Evolutionary conservation across 2,329 filamentous ascomycete species (phyloP).

Genomic region (Penicillium sp.): DNA sequence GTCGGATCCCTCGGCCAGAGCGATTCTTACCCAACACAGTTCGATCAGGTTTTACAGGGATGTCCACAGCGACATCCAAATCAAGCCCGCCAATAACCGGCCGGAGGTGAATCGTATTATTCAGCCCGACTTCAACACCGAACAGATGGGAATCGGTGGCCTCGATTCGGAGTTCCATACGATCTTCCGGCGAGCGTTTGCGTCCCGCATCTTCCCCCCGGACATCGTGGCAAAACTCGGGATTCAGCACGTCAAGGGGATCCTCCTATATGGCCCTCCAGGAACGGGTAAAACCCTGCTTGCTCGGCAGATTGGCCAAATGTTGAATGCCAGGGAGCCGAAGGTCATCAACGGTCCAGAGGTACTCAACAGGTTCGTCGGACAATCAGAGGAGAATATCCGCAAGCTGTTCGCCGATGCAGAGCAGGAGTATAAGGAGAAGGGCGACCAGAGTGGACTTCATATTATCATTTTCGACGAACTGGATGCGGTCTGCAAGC

Average conservation of each 20-base stretch:
- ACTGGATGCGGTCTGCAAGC: conserved; percentile 96
- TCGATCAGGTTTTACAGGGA: conserved; percentile 86
- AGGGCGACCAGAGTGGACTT: conserved; percentile 89
- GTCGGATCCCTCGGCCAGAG: conserved; percentile 68
- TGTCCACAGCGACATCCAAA: conserved; percentile 75
- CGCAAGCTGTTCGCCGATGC: conserved; percentile 95
- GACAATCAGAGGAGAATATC: conserved; percentile 96
- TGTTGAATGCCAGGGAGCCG: conserved; percentile 91
- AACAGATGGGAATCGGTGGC: conserved; percentile 97
- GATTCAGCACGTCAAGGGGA: conserved; percentile 95
- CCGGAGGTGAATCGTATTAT: conserved; percentile 91
- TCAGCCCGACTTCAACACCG: conserved; percentile 95
- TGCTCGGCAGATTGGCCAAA: conserved; percentile 93
- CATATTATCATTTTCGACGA: conserved; percentile 99
- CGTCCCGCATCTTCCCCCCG: conserved; percentile 92
- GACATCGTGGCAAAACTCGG: conserved; percentile 89
- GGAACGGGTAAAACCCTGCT: conserved; percentile 98
- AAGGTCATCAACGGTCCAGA: conserved; percentile 99
- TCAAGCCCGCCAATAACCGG: conserved; percentile 80
- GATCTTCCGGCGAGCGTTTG: conserved; percentile 96
- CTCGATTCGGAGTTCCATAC: conserved; percentile 90
- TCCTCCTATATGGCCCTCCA: conserved; percentile 89
- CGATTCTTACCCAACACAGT: conserved; percentile 80
- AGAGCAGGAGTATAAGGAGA: conserved; percentile 97
- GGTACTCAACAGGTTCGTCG: conserved; percentile 96